A percentile compares a stretch with the other conserved stretches of the same genome.
phyloP scores from a whole-genome alignment of 129 eudicot species.

The Flaveria trinervia region DNA sequence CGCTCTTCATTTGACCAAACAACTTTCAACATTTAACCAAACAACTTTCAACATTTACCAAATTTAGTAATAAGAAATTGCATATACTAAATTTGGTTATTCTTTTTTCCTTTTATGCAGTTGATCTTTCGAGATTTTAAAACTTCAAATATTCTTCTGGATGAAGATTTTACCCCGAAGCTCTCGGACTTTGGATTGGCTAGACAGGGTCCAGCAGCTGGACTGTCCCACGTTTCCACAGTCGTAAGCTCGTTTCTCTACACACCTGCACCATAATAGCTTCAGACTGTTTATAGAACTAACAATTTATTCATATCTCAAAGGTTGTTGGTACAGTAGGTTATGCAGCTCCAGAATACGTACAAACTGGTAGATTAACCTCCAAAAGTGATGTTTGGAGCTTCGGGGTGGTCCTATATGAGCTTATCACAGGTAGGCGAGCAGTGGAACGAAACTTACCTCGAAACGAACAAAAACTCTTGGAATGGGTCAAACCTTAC shows the following conservation, averaged over 20 bases:
- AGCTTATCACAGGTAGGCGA: slow-evolving; percentile 82
- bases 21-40: neutral
- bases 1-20: neutral
- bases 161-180: slow-evolving; percentile 81
- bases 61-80: slow-evolving; percentile 2
- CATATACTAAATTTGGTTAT: neutral
- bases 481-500: slow-evolving; percentile 89
- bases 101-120: slow-evolving; percentile 38
- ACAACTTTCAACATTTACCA: neutral
- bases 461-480: slow-evolving; percentile 74
- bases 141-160: slow-evolving; percentile 80
- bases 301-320: neutral
- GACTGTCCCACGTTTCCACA: slow-evolving; percentile 77
- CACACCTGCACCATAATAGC: neutral
- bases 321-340: slow-evolving; percentile 93
- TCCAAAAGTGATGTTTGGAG: slow-evolving; percentile 96
- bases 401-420: slow-evolving; percentile 84
- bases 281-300: neutral
- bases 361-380: slow-evolving; percentile 76
- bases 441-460: slow-evolving; percentile 82
- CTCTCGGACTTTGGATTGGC: slow-evolving; percentile 94
- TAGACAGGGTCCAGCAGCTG: slow-evolving; percentile 86
- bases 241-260: slow-evolving; percentile 48
- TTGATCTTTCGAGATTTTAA: slow-evolving; percentile 86
- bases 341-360: slow-evolving; percentile 90